Percentiles rank a stretch among this genome's conserved stretches.
These are phyloP conservation scores for Amanita subjunquillea DNA, from an alignment of 768 basidiomycete species.

Conservation along the genomic window DNA sequence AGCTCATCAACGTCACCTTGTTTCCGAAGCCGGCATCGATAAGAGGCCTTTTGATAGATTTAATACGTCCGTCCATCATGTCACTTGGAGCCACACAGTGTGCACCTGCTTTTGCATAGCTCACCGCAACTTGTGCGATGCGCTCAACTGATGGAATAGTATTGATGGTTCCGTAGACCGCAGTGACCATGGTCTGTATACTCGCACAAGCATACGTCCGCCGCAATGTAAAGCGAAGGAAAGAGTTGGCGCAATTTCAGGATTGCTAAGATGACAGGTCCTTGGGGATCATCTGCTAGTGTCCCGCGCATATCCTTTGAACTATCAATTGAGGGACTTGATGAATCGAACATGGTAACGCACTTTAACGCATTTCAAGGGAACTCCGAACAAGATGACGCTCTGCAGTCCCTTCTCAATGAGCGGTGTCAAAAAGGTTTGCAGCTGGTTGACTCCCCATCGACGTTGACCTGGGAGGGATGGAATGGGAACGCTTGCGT, in stretches of 20 bases:
- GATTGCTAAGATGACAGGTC: conserved; percentile 94
- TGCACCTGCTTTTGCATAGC: conserved; percentile 91
- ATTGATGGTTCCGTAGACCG: conserved; percentile 71
- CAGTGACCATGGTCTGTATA: conserved; percentile 99
- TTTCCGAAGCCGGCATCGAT: conserved; percentile 83
- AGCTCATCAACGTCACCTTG: conserved; percentile 88
- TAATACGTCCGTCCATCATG: conserved; percentile 98
- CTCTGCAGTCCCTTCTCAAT: conserved; percentile 84
- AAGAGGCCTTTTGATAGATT: conserved; percentile 76
- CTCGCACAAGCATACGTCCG: conserved; percentile 98
- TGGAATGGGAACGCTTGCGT: too few species aligned
- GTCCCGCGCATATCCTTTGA: conserved; percentile 72
- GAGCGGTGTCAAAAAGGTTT: conserved; percentile 77
- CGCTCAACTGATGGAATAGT: conserved; percentile 72
- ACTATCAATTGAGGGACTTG: background rate
- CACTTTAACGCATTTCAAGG: conserved; percentile 71
- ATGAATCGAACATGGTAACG: conserved; percentile 3
- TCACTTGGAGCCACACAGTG: conserved; percentile 98
- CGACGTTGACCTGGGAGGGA: conserved; percentile 79
- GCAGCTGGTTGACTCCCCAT: conserved; percentile 94
- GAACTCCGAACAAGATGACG: conserved; percentile 93
- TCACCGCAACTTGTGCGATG: conserved; percentile 85
- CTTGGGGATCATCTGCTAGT: conserved; percentile 81
- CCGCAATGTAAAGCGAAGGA: conserved; percentile 81
- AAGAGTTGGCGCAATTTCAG: conserved; percentile 65